These are phyloP conservation scores for Monosporascus sp. DNA, from an alignment of 2,329 filamentous ascomycete species.

Conservation along the genomic window DNA sequence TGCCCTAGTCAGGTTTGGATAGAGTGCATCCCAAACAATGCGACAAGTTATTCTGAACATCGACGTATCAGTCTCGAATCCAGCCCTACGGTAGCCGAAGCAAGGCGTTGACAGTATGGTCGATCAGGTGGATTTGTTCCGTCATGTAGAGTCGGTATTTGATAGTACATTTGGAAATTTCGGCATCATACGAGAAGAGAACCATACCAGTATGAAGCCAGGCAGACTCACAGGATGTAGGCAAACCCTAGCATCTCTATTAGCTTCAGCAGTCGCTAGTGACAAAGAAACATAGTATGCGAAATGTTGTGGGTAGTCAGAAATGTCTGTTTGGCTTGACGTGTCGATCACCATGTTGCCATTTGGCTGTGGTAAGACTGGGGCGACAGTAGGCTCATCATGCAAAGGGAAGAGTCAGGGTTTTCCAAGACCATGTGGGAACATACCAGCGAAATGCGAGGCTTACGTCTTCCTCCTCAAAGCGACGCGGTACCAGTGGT, in stretches of 20 bases:
- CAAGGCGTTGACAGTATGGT: background rate
- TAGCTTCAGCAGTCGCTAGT: conserved; percentile 12
- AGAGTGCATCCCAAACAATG: background rate
- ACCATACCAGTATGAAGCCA: conserved; percentile 1
- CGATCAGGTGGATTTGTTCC: conserved; percentile 27
- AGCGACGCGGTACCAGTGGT: no score
- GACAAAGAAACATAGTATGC: conserved; percentile 1
- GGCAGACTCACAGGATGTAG: background rate
- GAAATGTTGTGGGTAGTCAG: conserved; percentile 28
- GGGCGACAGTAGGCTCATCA: conserved; percentile 57
- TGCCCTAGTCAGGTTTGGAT: background rate
- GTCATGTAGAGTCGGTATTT: conserved; percentile 39
- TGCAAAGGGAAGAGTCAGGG: conserved; percentile 15
- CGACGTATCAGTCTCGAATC: no score
- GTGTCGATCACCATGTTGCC: conserved; percentile 50
- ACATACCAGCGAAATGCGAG: conserved; percentile 9
- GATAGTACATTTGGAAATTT: conserved; percentile 37
- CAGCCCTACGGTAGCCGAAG: background rate
- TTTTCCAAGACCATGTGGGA: background rate
- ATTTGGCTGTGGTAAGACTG: conserved; percentile 43
- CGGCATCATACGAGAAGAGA: conserved; percentile 29
- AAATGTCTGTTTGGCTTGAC: conserved; percentile 45
- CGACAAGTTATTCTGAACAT: background rate
- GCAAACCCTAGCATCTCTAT: background rate
- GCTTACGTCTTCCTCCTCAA: no score